phyloP scores from a whole-genome alignment of 306 rosid species.

The Quercus dentata region DNA sequence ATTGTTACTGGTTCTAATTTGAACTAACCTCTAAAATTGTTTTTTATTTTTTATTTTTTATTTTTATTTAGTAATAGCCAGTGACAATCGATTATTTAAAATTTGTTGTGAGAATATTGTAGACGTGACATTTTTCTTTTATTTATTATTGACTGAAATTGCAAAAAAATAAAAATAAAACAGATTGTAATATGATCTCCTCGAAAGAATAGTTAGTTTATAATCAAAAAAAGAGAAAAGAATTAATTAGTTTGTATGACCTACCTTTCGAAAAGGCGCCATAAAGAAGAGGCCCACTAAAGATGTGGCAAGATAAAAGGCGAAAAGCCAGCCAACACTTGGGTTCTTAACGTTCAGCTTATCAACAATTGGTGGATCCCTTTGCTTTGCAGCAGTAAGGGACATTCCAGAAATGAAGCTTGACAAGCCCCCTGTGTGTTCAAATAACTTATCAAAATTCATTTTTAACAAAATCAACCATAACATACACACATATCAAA shows the following conservation, averaged over 20 bases:
- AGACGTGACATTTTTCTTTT: too few species aligned
- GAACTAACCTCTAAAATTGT: too few species aligned
- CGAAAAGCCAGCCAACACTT: neutral
- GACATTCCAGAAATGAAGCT: neutral
- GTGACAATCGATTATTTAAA: too few species aligned
- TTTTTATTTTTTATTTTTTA: too few species aligned
- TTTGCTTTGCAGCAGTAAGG: neutral
- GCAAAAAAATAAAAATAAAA: too few species aligned
- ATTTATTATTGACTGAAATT: too few species aligned
- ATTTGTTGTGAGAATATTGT: too few species aligned
- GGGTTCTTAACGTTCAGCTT: neutral
- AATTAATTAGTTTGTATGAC: neutral
- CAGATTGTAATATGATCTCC: too few species aligned
- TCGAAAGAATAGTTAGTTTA: too few species aligned
- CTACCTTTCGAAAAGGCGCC: neutral
- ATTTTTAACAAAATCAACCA: neutral
- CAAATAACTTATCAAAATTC: neutral
- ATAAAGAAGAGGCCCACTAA: neutral
- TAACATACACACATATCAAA: neutral
- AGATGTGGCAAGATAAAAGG: neutral
- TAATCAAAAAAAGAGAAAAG: too few species aligned
- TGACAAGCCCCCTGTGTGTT: neutral
- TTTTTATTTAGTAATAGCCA: too few species aligned
- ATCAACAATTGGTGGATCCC: neutral
- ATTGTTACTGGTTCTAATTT: too few species aligned